Evolutionary conservation across 176 grass and related monocot species (phyloP), one percentile per base, ranked within the genome.

Genomic region (Typha latifolia): DNA sequence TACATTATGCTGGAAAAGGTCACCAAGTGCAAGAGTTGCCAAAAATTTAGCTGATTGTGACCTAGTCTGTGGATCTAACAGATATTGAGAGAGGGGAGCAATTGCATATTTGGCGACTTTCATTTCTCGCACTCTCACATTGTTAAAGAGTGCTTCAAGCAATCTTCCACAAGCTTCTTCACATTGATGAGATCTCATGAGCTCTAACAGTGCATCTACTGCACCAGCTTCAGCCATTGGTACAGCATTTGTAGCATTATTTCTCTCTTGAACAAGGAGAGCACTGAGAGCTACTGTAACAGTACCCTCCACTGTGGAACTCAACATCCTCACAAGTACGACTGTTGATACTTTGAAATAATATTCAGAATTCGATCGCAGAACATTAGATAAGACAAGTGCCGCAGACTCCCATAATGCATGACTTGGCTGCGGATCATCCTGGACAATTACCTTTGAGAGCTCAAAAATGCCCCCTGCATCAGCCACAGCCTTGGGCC

Each of bases 381-480:
- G 79, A 86, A 96, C 82, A 81, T 91, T 91, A 69, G 88, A 91
- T 88, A 96, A 77, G 53, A 91, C 88, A 77, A 96, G 87, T 74
- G 92, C 88, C 68, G 92, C 78, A 50, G 92, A 91, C 68, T 97
- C 93, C 93, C 93, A 97, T 66, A 97, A 72, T 69, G 85, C 85
- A 77, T 80, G 88, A 81, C 80, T 89, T 72, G 88, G 88, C 61
- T 86, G 83, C 70, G 93, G 93, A 37, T 92, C 93, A 62, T 91
- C 85, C 74, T 92, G 93, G 69, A 92, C 82, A 79, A 97, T 92
- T 61, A 97, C 88, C 68, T 97, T 97, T 51, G 93, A 97, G 69
- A 97, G 83, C 81, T 97, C 93, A 77, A 82, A 91, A 70, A 97
- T 92, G 59, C 93, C 93, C 74, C 88, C 88, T 66, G 92, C 87